Evolutionary conservation across 768 basidiomycete species (phyloP), one percentile per base, ranked within the genome.

Genomic region (Infundibulicybe gibba): DNA sequence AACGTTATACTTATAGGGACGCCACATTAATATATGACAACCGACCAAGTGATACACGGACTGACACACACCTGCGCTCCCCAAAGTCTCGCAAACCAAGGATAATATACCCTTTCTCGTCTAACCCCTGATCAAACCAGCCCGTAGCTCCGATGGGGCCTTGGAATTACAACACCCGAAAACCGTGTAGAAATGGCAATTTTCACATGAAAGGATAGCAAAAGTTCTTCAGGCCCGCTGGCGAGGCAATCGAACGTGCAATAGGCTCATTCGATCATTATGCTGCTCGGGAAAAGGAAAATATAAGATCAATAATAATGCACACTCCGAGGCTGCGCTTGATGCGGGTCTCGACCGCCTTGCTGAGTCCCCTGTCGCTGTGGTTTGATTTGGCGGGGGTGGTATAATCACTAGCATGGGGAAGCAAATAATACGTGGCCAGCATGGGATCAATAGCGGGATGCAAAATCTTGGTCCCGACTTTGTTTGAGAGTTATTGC

Each of bases 1-100:
- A 25, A 25, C 25, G 25, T 8, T 4, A 8, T 25, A 25, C 25
- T 8, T 25, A 25, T 8, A 25, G 3, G 25, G 8, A 25, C 8
- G 25, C 3, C 8, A 8, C 25, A 8, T 25, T 8, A 25, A 8
- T 25, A 25, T 25, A 25, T n/a, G n/a, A n/a, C 25, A 25, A 25
- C 4, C 25, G 4, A 8, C 25, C 25, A 8, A 25, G 8, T 3
- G 25, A 25, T 25, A 4, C 25, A 25, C 8, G 25, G 25, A 25
- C 8, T 25, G 25, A 25, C 43, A 47, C 53, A 8, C 4, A 86
- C 88, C 90, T 84, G 61, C 90, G 71, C 62, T 95, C 94, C 43
- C 94, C 94, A 62, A 97, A 97, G 62, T 97, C 94, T n/a, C 94
- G 94, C n/a, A 97, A 72, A 21, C 94, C 93, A 6, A 92, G 93